These are phyloP conservation scores for Hermanozyma aechmeae DNA, from an alignment of 805 yeast species.

Conservation along the genomic window DNA sequence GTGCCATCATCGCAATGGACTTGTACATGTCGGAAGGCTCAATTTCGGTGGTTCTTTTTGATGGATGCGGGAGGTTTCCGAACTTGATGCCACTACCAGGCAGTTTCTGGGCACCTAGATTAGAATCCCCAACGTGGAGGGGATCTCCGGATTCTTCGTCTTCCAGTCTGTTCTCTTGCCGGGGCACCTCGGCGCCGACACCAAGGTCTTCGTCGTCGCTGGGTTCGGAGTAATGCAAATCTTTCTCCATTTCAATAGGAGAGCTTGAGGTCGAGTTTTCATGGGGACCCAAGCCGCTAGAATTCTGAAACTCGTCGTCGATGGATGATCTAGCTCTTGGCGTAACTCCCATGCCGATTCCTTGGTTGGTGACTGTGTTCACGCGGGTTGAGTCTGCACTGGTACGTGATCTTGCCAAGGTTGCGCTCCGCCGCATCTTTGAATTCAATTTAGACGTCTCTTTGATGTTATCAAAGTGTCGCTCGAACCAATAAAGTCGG, in stretches of 20 bases:
- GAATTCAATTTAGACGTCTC: slow-evolving; percentile 68
- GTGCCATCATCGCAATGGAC: slow-evolving; percentile 73
- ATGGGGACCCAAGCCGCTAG: no score
- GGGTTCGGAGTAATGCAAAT: slow-evolving; percentile 25
- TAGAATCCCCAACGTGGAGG: neutral
- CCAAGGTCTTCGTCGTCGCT: slow-evolving; percentile 22
- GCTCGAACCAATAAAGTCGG: slow-evolving; percentile 83
- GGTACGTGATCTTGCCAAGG: no score
- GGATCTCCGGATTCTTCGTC: slow-evolving; percentile 1
- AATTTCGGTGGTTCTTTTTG: slow-evolving; percentile 29
- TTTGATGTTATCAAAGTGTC: slow-evolving; percentile 75
- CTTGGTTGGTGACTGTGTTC: slow-evolving; percentile 28
- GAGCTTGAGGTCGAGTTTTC: no score
- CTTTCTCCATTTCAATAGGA: no score
- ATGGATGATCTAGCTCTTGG: neutral
- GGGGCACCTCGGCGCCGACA: neutral
- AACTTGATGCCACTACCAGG: slow-evolving; percentile 38
- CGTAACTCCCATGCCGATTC: slow-evolving; percentile 23
- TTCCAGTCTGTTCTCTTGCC: neutral
- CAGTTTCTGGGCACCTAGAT: neutral
- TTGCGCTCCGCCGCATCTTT: slow-evolving; percentile 73
- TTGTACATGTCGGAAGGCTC: slow-evolving; percentile 78
- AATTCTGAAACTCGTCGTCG: neutral
- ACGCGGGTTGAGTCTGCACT: no score
- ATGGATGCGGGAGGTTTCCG: slow-evolving; percentile 51